A percentile compares a stretch with the other conserved stretches of the same genome.
These are phyloP conservation scores for Viridothelium virens DNA, from an alignment of 495 filamentous ascomycete genomes.

Conservation along the genomic window DNA sequence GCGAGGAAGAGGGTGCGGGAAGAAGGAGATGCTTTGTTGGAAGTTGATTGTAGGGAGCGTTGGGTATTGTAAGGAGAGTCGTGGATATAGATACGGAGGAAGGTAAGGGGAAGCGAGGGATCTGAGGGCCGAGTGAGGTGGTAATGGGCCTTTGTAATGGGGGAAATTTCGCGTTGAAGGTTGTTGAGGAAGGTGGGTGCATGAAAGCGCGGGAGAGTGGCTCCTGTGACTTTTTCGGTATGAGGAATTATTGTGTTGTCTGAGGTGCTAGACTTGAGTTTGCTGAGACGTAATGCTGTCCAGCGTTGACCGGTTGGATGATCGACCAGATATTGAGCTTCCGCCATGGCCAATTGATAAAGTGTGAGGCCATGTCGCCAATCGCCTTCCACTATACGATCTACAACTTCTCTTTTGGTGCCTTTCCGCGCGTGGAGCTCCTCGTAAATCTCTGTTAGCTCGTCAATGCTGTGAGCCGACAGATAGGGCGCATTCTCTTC, in stretches of 20 bases:
- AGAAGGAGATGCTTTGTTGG: slow-evolving; percentile 39
- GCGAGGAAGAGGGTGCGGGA: slow-evolving; percentile 65
- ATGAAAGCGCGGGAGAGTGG: slow-evolving; percentile 60
- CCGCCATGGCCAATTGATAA: slow-evolving; percentile 73
- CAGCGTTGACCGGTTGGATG: slow-evolving; percentile 65
- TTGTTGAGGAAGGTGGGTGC: slow-evolving; percentile 63
- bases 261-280: slow-evolving; percentile 28
- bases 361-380: slow-evolving; percentile 72
- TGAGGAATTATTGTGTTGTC: slow-evolving; percentile 36
- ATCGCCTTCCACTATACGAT: slow-evolving; percentile 70
- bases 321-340: slow-evolving; percentile 69
- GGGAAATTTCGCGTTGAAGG: slow-evolving; percentile 62
- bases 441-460: slow-evolving; percentile 56
- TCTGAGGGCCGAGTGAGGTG: slow-evolving; percentile 52
- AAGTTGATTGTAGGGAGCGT: slow-evolving; percentile 34
- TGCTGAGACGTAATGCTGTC: slow-evolving; percentile 57
- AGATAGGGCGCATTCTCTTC: slow-evolving; percentile 45
- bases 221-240: not conserved
- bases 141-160: slow-evolving; percentile 73
- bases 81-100: slow-evolving; percentile 66
- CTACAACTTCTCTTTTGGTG: slow-evolving; percentile 63
- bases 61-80: slow-evolving; percentile 62
- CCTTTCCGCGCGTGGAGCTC: slow-evolving; percentile 52
- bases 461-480: slow-evolving; percentile 51
- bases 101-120: slow-evolving; percentile 52